Evolutionary conservation across 768 basidiomycete genomes (phyloP).

Genomic region (Harrya chromipes): DNA sequence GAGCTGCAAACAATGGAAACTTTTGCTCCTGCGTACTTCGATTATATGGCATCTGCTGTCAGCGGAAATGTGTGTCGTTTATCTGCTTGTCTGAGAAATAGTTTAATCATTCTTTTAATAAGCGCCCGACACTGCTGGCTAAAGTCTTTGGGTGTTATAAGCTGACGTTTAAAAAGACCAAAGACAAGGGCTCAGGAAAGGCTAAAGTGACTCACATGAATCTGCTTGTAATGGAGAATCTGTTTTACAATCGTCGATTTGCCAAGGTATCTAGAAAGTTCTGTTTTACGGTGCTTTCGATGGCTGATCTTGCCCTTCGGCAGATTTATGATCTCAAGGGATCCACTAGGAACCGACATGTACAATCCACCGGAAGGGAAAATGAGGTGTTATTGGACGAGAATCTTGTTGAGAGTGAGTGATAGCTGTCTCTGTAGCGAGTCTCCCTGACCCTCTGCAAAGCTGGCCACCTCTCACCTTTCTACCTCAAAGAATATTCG

Average conservation of each 20-base stretch:
- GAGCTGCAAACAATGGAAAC: slow-evolving; percentile 95
- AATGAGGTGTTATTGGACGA: slow-evolving; percentile 96
- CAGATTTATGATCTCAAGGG: slow-evolving; percentile 98
- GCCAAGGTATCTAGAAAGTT: slow-evolving; percentile 56
- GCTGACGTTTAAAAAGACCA: slow-evolving; percentile 81
- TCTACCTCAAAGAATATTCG: slow-evolving; percentile 95
- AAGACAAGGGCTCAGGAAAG: slow-evolving; percentile 58
- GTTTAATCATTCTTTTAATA: slow-evolving; percentile 7
- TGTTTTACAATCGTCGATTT: slow-evolving; percentile 91
- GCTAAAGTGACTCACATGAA: slow-evolving; percentile 90
- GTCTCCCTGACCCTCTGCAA: slow-evolving; percentile 9
- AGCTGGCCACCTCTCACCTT: slow-evolving; percentile 85
- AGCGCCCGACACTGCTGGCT: slow-evolving; percentile 93
- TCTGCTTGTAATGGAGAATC: slow-evolving; percentile 95
- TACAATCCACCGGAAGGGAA: slow-evolving; percentile 82
- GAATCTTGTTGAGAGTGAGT: slow-evolving; percentile 86
- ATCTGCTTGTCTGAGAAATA: not conserved
- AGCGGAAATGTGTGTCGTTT: slow-evolving; percentile 63
- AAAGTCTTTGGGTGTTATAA: slow-evolving; percentile 98
- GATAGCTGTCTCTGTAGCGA: not conserved
- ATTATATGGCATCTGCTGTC: slow-evolving; percentile 96
- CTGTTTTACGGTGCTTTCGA: not conserved
- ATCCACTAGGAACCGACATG: slow-evolving; percentile 90
- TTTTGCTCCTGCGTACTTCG: slow-evolving; percentile 96
- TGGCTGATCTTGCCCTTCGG: not conserved